These are phyloP conservation scores for Salicornia ramosissima DNA, from an alignment of 148 eudicot genomes.

Conservation along the genomic window DNA sequence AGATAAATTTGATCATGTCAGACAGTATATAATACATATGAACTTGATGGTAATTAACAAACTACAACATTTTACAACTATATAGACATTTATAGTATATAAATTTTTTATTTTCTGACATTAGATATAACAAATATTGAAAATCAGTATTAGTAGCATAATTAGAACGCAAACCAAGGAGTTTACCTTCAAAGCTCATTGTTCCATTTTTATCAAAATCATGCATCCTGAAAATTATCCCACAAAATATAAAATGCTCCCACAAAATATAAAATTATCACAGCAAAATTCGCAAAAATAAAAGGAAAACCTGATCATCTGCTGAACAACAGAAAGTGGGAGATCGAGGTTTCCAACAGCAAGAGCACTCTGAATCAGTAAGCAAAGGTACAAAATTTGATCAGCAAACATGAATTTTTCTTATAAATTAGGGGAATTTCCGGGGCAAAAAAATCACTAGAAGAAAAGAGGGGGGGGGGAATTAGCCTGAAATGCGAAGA, in stretches of 20 bases:
- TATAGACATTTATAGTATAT: no score
- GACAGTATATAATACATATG: not conserved
- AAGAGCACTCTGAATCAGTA: slow-evolving; percentile 50
- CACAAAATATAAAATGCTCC: not conserved
- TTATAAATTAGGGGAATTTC: no score
- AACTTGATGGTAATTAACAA: not conserved
- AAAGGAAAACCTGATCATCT: slow-evolving; percentile 71
- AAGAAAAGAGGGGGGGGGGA: not conserved
- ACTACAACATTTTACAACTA: not conserved
- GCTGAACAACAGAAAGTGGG: slow-evolving; percentile 74
- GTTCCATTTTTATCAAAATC: slow-evolving; percentile 84
- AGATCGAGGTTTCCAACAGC: slow-evolving; percentile 77
- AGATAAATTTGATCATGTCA: slow-evolving; percentile 9
- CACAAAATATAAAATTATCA: not conserved
- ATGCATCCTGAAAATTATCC: slow-evolving; percentile 55
- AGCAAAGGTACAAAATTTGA: not conserved
- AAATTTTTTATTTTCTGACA: no score
- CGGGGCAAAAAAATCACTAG: no score
- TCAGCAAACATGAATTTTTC: not conserved
- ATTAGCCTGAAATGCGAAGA: no score
- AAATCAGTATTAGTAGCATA: no score
- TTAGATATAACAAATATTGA: no score
- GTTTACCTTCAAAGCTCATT: slow-evolving; percentile 87
- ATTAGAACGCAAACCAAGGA: no score
- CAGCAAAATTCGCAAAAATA: not conserved